Evolutionary conservation across 768 basidiomycete genomes (phyloP), one percentile per base, ranked within the genome.

Genomic region (Kwoniella heveanensis): DNA sequence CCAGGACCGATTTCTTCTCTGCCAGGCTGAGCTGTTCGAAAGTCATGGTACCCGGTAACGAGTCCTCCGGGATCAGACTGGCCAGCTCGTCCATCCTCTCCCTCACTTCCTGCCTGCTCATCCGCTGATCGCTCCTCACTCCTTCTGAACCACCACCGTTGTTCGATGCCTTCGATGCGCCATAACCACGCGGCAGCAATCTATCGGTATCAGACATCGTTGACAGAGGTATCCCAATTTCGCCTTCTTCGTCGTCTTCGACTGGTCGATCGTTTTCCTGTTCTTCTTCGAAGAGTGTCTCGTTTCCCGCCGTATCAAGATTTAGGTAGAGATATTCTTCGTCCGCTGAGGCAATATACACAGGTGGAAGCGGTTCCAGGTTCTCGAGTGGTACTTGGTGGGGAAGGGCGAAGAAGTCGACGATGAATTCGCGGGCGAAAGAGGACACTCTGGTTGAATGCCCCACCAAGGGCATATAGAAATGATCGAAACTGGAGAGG

Each of bases 1-100:
- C 66, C 52, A 76, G 53, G 2, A 69, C 56, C 12, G 66, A 71
- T 60, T 79, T 79, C 73, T 76, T 73, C 64, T 79, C 76, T 46
- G 72, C 74, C n/a, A 79, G 55, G 25, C 58, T 56, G 36, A 79
- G 37, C 15, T 71, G 65, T 1, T 54, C 47, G 39, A 71, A 71
- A 0, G 32, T 59, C 57, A 55, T 57, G 30, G 54, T 48, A 13
- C 67, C 70, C 10, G 60, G 44, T 4, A 69, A 19, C 2, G 53
- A 27, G 21, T 65, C 64, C 13, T 59, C 58, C 19, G 37, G n/a
- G 22, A 67, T 39, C 27, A 24, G 27, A n/a, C 26, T 44, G 7
- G 68, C 64, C 39, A 70, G 48, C 44, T 65, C 65, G 12, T 51
- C 27, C 24, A 54, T 49, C 17, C 49, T 54, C 17, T 49, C 39